Evolutionary conservation across 805 yeast species (phyloP).

Genomic region (Ogataea pini): DNA sequence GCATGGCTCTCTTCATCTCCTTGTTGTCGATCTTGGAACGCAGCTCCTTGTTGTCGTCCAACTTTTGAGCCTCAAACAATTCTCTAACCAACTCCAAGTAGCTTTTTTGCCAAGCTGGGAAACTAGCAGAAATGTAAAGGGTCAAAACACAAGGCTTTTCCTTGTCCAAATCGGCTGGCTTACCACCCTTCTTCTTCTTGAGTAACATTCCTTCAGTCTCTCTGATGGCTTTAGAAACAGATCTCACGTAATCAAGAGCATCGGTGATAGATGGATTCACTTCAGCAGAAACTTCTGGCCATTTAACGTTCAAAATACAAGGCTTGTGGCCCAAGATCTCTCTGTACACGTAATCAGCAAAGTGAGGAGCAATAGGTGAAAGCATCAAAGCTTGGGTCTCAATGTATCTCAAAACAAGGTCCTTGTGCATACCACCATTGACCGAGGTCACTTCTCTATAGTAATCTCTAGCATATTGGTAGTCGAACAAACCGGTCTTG

Average conservation of each 20-base stretch:
- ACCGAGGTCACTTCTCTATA: slow-evolving; percentile 77
- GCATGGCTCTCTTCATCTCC: slow-evolving; percentile 98
- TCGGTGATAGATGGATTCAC: slow-evolving; percentile 62
- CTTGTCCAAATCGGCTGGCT: slow-evolving; percentile 71
- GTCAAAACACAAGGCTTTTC: slow-evolving; percentile 72
- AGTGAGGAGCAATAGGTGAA: slow-evolving; percentile 95
- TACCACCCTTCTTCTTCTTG: slow-evolving; percentile 83
- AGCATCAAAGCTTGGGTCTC: slow-evolving; percentile 82
- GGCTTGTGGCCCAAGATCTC: slow-evolving; percentile 69
- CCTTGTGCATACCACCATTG: slow-evolving; percentile 72
- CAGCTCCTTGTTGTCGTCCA: slow-evolving; percentile 64
- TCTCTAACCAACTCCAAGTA: slow-evolving; percentile 71
- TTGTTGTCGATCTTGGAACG: slow-evolving; percentile 67
- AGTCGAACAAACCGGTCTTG: slow-evolving; percentile 89
- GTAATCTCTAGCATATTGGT: slow-evolving; percentile 93
- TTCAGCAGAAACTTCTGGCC: slow-evolving; percentile 77
- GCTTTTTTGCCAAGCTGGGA: slow-evolving; percentile 67
- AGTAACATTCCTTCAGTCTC: slow-evolving; percentile 90
- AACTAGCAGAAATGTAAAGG: slow-evolving; percentile 74
- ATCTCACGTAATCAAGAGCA: slow-evolving; percentile 78
- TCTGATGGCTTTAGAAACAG: slow-evolving; percentile 78
- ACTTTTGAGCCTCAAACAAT: slow-evolving; percentile 62
- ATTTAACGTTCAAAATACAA: slow-evolving; percentile 68
- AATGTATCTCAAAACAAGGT: slow-evolving; percentile 76
- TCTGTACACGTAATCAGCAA: slow-evolving; percentile 85